These are phyloP conservation scores for Alternaria longipes DNA, from an alignment of 2,329 filamentous ascomycete genomes.

Conservation along the genomic window DNA sequence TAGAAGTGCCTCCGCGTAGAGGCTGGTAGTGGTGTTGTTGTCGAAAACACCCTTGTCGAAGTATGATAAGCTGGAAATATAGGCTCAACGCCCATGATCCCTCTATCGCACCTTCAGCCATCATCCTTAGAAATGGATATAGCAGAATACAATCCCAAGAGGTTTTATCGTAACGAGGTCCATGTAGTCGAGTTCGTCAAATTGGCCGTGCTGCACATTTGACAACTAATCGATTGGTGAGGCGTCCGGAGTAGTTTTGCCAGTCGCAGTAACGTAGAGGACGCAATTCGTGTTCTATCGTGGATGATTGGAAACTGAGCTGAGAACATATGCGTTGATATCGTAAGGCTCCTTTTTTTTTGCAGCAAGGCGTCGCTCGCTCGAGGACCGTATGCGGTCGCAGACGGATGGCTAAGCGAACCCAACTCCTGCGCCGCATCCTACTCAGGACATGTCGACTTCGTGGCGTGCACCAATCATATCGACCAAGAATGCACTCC, in stretches of 20 bases:
- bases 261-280: neutral
- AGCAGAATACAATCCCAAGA: neutral
- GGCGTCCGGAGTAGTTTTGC: neutral
- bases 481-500: conserved; percentile 25
- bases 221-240: neutral
- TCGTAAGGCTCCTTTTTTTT: neutral
- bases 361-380: conserved; percentile 11
- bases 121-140: neutral
- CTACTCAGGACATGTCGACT: conserved; percentile 29
- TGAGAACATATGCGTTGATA: neutral
- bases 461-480: conserved; percentile 38
- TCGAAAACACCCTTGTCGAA: neutral
- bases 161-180: neutral
- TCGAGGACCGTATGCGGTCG: conserved; percentile 16
- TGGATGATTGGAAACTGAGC: neutral
- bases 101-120: neutral
- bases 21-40: neutral
- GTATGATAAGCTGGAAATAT: neutral
- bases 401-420: conserved; percentile 41
- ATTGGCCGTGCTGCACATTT: neutral
- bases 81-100: neutral
- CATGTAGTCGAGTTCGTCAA: neutral
- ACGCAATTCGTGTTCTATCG: neutral
- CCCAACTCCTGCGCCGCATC: conserved; percentile 31
- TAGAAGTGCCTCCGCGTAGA: neutral